Percentiles rank a stretch among this genome's conserved stretches.
phyloP scores from a whole-genome alignment of 192 early-diverging fungal genomes.

The Entomortierella lignicola region DNA sequence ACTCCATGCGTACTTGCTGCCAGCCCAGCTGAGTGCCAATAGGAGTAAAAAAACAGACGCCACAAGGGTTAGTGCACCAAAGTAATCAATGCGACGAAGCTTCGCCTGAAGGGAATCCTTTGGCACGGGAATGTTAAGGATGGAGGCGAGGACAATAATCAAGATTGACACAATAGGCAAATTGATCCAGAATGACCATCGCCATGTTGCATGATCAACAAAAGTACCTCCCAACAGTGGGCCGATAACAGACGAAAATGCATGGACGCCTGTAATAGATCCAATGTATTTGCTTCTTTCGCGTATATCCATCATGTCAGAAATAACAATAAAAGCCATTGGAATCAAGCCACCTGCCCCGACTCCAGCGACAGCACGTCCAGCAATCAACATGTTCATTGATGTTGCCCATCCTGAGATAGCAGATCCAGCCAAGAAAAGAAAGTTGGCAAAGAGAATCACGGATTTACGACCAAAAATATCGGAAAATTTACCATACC shows the following conservation, averaged over 20 bases:
- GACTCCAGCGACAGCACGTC: slow-evolving; percentile 69
- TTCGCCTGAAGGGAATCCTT: slow-evolving; percentile 65
- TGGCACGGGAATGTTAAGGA: slow-evolving; percentile 67
- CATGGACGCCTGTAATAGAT: too few species aligned
- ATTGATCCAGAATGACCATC: slow-evolving; percentile 87
- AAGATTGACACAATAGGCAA: slow-evolving; percentile 79
- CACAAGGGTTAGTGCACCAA: slow-evolving; percentile 59
- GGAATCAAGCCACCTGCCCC: slow-evolving; percentile 72
- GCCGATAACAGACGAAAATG: slow-evolving; percentile 77
- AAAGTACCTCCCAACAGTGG: slow-evolving; percentile 90
- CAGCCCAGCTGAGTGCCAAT: slow-evolving; percentile 77
- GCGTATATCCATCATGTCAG: too few species aligned
- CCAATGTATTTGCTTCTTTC: too few species aligned
- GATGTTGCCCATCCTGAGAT: slow-evolving; percentile 61
- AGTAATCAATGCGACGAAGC: slow-evolving; percentile 73
- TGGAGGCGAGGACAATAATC: slow-evolving; percentile 61
- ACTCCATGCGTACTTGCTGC: slow-evolving; percentile 75
- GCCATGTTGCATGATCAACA: slow-evolving; percentile 75
- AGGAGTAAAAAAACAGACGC: slow-evolving; percentile 68
- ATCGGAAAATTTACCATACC: slow-evolving; percentile 79
- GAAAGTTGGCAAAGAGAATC: slow-evolving; percentile 58
- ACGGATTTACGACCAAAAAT: slow-evolving; percentile 80
- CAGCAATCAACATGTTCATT: slow-evolving; percentile 74
- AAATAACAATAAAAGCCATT: slow-evolving; percentile 73
- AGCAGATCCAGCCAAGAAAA: slow-evolving; percentile 67